Evolutionary conservation across 2,329 filamentous ascomycete species (phyloP).

Genomic region (Colletotrichum liriopes): DNA sequence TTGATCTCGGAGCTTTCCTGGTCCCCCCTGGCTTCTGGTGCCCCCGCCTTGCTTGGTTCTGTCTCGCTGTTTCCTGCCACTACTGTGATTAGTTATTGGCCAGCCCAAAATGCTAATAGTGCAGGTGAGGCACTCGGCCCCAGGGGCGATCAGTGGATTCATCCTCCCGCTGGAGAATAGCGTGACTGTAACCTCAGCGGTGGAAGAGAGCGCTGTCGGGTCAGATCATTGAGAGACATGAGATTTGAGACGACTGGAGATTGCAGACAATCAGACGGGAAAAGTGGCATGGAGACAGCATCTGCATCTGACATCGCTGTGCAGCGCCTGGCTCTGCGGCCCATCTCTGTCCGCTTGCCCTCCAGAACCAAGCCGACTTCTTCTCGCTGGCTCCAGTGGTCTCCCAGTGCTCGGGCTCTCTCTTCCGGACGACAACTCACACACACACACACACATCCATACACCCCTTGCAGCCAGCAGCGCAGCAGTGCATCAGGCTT

Average conservation of each 20-base stretch:
- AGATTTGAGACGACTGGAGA: slow-evolving; percentile 6
- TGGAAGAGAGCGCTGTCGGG: slow-evolving; percentile 28
- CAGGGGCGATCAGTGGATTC: slow-evolving; percentile 43
- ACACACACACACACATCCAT: slow-evolving; percentile 1
- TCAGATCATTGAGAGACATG: slow-evolving; percentile 26
- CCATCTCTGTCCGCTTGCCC: slow-evolving; percentile 18
- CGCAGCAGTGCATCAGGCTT: slow-evolving; percentile 9
- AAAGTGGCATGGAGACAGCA: slow-evolving; percentile 5
- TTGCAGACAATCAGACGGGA: slow-evolving; percentile 1
- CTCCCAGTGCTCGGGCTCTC: slow-evolving; percentile 13
- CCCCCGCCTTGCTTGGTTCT: slow-evolving; percentile 1
- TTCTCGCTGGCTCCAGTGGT: slow-evolving; percentile 26
- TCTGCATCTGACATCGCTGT: not conserved
- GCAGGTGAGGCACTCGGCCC: slow-evolving; percentile 44
- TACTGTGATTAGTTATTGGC: slow-evolving; percentile 38
- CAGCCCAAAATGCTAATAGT: slow-evolving; percentile 41
- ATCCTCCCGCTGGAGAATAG: slow-evolving; percentile 43
- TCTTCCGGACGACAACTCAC: slow-evolving; percentile 2
- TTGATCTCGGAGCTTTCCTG: slow-evolving; percentile 39
- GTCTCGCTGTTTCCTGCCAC: slow-evolving; percentile 20
- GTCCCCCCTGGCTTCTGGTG: slow-evolving; percentile 17
- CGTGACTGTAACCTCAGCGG: slow-evolving; percentile 40
- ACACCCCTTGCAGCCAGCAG: slow-evolving; percentile 38
- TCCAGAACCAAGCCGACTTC: slow-evolving; percentile 12
- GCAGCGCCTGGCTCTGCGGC: not conserved